Evolutionary conservation across 2,329 filamentous ascomycete genomes (phyloP).

Genomic region (Penicillium sp.): DNA sequence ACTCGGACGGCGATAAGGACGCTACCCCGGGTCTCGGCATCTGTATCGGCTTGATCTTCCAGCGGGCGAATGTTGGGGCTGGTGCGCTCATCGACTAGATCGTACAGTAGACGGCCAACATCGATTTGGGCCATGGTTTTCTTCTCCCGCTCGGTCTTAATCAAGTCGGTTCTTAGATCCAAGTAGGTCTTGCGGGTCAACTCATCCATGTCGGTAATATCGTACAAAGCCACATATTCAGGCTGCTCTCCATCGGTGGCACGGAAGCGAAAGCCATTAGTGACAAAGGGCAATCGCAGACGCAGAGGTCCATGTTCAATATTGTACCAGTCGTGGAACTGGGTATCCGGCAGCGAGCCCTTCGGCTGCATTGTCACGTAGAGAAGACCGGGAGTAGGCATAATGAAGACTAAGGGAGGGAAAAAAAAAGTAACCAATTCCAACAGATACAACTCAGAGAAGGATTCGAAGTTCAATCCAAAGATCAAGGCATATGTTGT

Average conservation of each 20-base stretch:
- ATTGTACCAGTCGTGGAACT: slow-evolving; percentile 93
- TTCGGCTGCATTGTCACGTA: slow-evolving; percentile 84
- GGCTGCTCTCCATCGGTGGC: slow-evolving; percentile 63
- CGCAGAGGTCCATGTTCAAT: slow-evolving; percentile 85
- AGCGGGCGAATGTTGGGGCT: slow-evolving; percentile 57
- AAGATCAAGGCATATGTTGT: neutral
- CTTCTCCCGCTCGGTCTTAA: slow-evolving; percentile 59
- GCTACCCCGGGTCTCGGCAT: slow-evolving; percentile 53
- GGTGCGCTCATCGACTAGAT: slow-evolving; percentile 59
- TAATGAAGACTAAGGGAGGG: slow-evolving; percentile 15
- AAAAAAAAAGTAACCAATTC: neutral
- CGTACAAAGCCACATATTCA: slow-evolving; percentile 76
- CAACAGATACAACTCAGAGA: neutral
- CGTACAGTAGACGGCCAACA: slow-evolving; percentile 69
- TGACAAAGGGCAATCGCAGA: slow-evolving; percentile 69
- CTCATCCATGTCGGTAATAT: slow-evolving; percentile 70
- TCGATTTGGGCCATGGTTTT: slow-evolving; percentile 63
- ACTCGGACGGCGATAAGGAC: slow-evolving; percentile 63
- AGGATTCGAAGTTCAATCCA: neutral
- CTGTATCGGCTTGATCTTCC: slow-evolving; percentile 59
- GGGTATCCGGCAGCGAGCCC: slow-evolving; percentile 59
- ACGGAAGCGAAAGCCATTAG: slow-evolving; percentile 75
- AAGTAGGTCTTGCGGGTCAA: slow-evolving; percentile 67
- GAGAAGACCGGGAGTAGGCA: slow-evolving; percentile 63
- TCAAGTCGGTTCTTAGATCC: slow-evolving; percentile 43